Conservation (phyloP, 306 rosid genomes). For the Prunus campanulata region DNA sequence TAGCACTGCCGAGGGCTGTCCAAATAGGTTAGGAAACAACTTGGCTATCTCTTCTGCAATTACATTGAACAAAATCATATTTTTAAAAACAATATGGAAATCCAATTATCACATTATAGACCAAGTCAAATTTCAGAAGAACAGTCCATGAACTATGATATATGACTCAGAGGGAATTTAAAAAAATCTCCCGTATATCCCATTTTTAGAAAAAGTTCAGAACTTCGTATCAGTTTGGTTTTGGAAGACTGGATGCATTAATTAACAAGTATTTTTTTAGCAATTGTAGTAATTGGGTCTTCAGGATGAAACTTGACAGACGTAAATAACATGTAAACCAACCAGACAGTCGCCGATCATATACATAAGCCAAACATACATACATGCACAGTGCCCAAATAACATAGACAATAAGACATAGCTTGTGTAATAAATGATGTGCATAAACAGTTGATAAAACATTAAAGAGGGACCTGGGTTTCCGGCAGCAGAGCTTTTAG, state of each 20-base stretch:
- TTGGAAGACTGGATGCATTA: not conserved
- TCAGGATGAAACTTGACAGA: too few species aligned
- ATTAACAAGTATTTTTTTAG: too few species aligned
- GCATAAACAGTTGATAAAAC: not conserved
- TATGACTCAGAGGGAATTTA: not conserved
- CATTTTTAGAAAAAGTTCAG: not conserved
- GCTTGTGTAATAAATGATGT: not conserved
- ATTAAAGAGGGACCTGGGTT: slow-evolving; percentile 53
- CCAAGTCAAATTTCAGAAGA: not conserved
- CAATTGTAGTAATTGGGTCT: too few species aligned
- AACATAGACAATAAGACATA: too few species aligned
- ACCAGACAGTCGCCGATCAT: too few species aligned
- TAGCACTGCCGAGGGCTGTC: slow-evolving; percentile 67
- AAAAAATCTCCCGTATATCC: not conserved
- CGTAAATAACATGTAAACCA: too few species aligned
- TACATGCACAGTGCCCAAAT: too few species aligned
- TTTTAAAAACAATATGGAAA: not conserved
- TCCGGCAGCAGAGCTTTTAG: slow-evolving; percentile 80
- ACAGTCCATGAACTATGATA: not conserved
- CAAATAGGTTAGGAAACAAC: slow-evolving; percentile 72
- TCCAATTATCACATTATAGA: not conserved
- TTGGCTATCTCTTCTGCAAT: slow-evolving; percentile 74
- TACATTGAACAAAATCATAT: not conserved
- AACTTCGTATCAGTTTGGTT: not conserved
- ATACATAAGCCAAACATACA: too few species aligned